Evolutionary conservation across 1,284 basidiomycete species (phyloP).

Genomic region (Sanghuangporus weigelae): DNA sequence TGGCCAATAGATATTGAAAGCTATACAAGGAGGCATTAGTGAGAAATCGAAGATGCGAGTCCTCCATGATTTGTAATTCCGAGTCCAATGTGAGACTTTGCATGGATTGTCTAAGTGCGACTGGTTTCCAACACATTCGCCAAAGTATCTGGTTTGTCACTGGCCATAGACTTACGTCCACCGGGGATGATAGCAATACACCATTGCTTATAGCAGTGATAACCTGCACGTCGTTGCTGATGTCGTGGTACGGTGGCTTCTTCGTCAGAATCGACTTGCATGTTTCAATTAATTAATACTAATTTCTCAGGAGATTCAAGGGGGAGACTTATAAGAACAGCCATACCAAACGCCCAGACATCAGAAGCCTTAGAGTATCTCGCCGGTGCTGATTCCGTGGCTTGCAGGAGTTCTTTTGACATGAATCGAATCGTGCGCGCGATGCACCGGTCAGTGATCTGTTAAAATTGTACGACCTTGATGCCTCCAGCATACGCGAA

Average conservation of each 20-base stretch:
- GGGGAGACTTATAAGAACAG: background rate
- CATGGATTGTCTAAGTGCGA: too few relatives aligned
- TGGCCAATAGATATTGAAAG: too few relatives aligned
- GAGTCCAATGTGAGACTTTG: too few relatives aligned
- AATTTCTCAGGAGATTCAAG: background rate
- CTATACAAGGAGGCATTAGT: too few relatives aligned
- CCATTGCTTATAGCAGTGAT: background rate
- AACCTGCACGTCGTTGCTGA: background rate
- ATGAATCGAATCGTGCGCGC: background rate
- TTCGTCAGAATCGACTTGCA: background rate
- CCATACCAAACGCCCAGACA: constrained; percentile 7
- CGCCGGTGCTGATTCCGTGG: background rate
- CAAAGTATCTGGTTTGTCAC: too few relatives aligned
- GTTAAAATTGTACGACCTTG: background rate
- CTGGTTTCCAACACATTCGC: too few relatives aligned
- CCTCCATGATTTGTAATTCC: too few relatives aligned
- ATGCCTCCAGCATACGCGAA: background rate
- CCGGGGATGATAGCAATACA: too few relatives aligned
- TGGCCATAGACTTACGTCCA: too few relatives aligned
- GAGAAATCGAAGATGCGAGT: too few relatives aligned
- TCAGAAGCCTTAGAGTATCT: background rate
- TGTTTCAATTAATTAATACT: background rate
- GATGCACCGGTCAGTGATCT: background rate
- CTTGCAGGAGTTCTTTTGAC: background rate
- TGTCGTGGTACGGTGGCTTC: background rate